These are phyloP conservation scores for Ophiobolus disseminans DNA, from an alignment of 2,329 filamentous ascomycete genomes.

Conservation along the genomic window DNA sequence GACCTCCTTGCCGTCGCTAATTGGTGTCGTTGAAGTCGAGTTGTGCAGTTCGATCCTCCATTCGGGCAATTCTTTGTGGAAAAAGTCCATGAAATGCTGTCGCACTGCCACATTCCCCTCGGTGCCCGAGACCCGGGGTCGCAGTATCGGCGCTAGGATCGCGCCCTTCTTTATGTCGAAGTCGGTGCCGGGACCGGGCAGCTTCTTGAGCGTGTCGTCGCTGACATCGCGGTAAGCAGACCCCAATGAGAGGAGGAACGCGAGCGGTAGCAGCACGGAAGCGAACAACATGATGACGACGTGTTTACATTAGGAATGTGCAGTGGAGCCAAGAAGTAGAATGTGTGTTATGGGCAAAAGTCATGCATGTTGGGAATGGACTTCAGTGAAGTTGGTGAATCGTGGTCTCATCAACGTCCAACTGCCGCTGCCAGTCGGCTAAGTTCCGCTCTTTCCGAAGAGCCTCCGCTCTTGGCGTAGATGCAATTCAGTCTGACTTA, in stretches of 20 bases:
- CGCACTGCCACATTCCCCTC: constrained; percentile 77
- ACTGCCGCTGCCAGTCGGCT: neutral
- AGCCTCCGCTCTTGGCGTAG: neutral
- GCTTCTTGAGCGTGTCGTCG: constrained; percentile 73
- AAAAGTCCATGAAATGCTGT: constrained; percentile 86
- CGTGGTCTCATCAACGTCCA: constrained; percentile 25
- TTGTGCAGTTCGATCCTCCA: constrained; percentile 90
- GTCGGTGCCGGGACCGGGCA: constrained; percentile 74
- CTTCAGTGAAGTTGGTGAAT: constrained; percentile 12
- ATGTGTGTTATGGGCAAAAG: constrained; percentile 3
- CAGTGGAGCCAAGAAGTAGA: constrained; percentile 6
- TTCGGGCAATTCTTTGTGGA: constrained; percentile 73
- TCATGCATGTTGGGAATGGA: constrained; percentile 10
- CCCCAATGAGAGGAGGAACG: constrained; percentile 34
- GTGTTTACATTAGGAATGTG: constrained; percentile 18
- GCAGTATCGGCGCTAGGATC: constrained; percentile 84
- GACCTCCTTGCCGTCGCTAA: constrained; percentile 72
- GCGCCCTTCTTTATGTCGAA: constrained; percentile 82
- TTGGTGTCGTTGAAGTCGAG: constrained; percentile 82
- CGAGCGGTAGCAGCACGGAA: constrained; percentile 30
- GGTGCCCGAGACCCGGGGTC: constrained; percentile 87
- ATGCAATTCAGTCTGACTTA: neutral
- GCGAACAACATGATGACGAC: constrained; percentile 24
- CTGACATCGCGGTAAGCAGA: constrained; percentile 69
- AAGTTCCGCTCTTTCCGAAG: constrained; percentile 1